Percentiles rank a stretch among this genome's conserved stretches.
Conservation (phyloP, 371 early-diverging fungal species). For the Nematocida sp. region DNA sequence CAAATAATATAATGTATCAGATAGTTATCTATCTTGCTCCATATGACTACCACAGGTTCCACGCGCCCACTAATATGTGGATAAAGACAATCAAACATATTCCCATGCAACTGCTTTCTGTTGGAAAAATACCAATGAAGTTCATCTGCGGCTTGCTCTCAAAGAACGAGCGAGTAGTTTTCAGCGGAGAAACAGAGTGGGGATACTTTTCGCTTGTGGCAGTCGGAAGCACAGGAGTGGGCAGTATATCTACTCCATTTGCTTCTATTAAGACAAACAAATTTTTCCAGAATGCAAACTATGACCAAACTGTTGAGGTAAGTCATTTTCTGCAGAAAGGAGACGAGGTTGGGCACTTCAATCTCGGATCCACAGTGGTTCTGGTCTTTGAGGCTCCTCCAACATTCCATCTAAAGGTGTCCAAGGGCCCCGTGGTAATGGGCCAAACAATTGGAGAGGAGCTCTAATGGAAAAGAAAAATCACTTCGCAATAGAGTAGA, state of each 20-base stretch:
- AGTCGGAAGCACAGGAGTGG: conserved; percentile 45
- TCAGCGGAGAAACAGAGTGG: neutral
- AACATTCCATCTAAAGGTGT: neutral
- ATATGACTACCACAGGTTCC: conserved; percentile 40
- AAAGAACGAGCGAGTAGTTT: conserved; percentile 40
- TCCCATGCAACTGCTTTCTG: conserved; percentile 30
- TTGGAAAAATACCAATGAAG: conserved; percentile 28
- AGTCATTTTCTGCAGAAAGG: conserved; percentile 6
- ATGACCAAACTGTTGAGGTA: neutral
- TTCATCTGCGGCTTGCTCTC: conserved; percentile 27
- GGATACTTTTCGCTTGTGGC: conserved; percentile 17
- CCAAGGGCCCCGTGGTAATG: conserved; percentile 8
- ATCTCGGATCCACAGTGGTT: conserved; percentile 42
- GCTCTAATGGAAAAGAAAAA: too few species aligned
- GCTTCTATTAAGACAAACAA: conserved; percentile 18
- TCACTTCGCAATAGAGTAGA: too few species aligned
- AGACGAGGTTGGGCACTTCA: conserved; percentile 27
- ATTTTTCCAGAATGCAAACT: neutral
- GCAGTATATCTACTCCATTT: conserved; percentile 17
- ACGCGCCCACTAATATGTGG: conserved; percentile 8
- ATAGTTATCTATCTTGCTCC: conserved; percentile 35
- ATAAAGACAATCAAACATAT: conserved; percentile 12
- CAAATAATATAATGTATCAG: neutral
- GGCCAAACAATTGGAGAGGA: conserved; percentile 13
- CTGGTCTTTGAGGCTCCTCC: conserved; percentile 25